A percentile compares a stretch with the other conserved stretches of the same genome.
Evolutionary conservation across 805 yeast species (phyloP).

Genomic region (Priceomyces castillae): DNA sequence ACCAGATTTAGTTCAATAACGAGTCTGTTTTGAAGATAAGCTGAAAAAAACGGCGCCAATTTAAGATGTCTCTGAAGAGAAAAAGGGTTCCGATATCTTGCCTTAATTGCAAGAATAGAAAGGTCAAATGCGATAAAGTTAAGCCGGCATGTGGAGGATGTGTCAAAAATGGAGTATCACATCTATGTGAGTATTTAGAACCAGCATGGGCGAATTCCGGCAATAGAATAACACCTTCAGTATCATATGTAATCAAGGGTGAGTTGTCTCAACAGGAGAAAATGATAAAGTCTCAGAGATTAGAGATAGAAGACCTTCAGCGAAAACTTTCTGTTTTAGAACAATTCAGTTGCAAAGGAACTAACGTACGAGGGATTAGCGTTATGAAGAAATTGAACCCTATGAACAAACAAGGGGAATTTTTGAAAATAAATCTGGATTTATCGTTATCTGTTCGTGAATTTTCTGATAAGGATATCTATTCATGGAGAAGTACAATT

Average conservation of each 20-base stretch:
- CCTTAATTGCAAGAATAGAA: slow-evolving; percentile 38
- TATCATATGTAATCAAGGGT: slow-evolving; percentile 17
- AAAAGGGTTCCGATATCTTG: slow-evolving; percentile 41
- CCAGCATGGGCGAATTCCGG: slow-evolving; percentile 33
- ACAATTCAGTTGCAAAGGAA: slow-evolving; percentile 9
- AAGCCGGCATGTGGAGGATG: slow-evolving; percentile 44
- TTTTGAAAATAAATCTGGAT: slow-evolving; percentile 15
- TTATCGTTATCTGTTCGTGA: neutral
- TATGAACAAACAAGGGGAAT: slow-evolving; percentile 4
- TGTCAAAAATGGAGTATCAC: slow-evolving; percentile 37
- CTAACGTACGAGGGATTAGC: slow-evolving; percentile 12
- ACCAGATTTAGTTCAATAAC: too few species aligned
- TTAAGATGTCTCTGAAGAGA: slow-evolving; percentile 15
- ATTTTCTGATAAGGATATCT: slow-evolving; percentile 14
- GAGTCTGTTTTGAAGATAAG: neutral
- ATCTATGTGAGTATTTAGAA: slow-evolving; percentile 38
- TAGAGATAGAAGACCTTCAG: slow-evolving; percentile 31
- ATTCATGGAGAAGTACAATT: slow-evolving; percentile 40
- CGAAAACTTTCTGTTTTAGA: slow-evolving; percentile 23
- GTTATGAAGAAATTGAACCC: slow-evolving; percentile 24
- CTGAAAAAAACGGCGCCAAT: slow-evolving; percentile 5
- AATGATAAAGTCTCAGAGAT: slow-evolving; percentile 23
- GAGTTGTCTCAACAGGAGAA: slow-evolving; percentile 16
- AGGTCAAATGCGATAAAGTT: slow-evolving; percentile 43
- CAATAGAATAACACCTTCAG: slow-evolving; percentile 5